Conservation (phyloP, 768 basidiomycete species). For the Leccinum fibrillosum region DNA sequence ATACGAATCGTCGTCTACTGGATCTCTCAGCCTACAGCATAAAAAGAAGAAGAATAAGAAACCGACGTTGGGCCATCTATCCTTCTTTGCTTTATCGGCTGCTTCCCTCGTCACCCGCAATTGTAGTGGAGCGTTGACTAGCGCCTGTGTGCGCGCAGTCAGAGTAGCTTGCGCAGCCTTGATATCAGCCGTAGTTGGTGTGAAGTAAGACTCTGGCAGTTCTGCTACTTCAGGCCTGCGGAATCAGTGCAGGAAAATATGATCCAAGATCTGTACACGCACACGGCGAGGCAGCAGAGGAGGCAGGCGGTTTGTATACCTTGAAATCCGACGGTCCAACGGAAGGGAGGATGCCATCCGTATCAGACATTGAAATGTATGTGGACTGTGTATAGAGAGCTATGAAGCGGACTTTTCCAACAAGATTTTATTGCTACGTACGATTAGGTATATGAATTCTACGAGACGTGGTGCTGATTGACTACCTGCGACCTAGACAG, state of each 20-base stretch:
- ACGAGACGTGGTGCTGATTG: not conserved
- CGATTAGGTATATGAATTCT: conserved; percentile 4
- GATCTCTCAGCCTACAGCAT: conserved; percentile 17
- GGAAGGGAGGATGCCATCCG: not conserved
- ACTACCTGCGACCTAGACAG: not conserved
- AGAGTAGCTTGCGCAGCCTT: conserved; percentile 64
- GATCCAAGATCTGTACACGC: conserved; percentile 21
- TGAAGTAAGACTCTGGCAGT: conserved; percentile 73
- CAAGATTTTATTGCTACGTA: conserved; percentile 9
- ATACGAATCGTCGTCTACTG: conserved; percentile 76
- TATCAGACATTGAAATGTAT: conserved; percentile 26
- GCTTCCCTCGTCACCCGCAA: conserved; percentile 63
- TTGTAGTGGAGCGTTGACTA: conserved; percentile 70
- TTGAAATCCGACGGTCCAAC: conserved; percentile 36
- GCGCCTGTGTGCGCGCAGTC: conserved; percentile 54
- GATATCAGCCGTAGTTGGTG: conserved; percentile 67
- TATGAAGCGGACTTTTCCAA: conserved; percentile 14
- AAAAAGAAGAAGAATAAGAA: not conserved
- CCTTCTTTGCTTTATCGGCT: conserved; percentile 53
- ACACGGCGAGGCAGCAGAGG: conserved; percentile 32
- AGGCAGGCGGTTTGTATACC: conserved; percentile 45
- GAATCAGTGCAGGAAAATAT: conserved; percentile 4
- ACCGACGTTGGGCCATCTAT: conserved; percentile 70
- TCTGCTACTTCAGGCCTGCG: conserved; percentile 34
- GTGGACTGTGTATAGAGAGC: conserved; percentile 10